phyloP scores from a whole-genome alignment of 257 asterid genomes.

The Osmanthus fragrans region DNA sequence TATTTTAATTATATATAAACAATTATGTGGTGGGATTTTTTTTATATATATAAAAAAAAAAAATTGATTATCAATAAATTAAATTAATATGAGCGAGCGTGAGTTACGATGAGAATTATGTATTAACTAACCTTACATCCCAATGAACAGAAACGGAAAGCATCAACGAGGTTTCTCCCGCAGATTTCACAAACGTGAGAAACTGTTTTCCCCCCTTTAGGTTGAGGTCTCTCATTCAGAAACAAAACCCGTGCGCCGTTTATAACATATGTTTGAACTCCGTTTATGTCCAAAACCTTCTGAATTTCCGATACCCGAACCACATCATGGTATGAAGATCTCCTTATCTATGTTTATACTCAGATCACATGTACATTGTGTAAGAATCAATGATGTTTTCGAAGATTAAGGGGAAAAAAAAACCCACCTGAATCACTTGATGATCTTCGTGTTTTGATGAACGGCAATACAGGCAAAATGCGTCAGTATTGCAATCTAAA shows the following conservation, averaged over 20 bases:
- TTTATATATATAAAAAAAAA: conserved; percentile 4
- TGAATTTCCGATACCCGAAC: conserved; percentile 95
- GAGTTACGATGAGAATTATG: background rate
- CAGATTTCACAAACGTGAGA: conserved; percentile 86
- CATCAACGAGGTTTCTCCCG: conserved; percentile 81
- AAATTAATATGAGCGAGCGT: background rate
- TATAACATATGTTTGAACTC: conserved; percentile 92
- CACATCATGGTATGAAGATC: conserved; percentile 97
- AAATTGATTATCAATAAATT: conserved; percentile 7
- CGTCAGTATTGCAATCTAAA: conserved; percentile 65
- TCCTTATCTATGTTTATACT: conserved; percentile 54
- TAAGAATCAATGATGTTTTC: background rate
- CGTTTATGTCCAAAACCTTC: conserved; percentile 78
- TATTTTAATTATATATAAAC: background rate
- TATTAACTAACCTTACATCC: conserved; percentile 76
- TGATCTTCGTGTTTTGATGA: conserved; percentile 83
- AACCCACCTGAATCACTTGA: conserved; percentile 82
- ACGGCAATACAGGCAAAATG: conserved; percentile 85
- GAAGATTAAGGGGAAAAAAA: background rate
- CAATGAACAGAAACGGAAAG: conserved; percentile 85
- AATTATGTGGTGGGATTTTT: conserved; percentile 22
- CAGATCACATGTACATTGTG: background rate
- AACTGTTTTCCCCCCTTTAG: conserved; percentile 72
- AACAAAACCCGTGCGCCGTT: conserved; percentile 96
- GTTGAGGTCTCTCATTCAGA: conserved; percentile 90